Evolutionary conservation across 768 basidiomycete genomes (phyloP).

Genomic region (Kwoniella mangroviensis): DNA sequence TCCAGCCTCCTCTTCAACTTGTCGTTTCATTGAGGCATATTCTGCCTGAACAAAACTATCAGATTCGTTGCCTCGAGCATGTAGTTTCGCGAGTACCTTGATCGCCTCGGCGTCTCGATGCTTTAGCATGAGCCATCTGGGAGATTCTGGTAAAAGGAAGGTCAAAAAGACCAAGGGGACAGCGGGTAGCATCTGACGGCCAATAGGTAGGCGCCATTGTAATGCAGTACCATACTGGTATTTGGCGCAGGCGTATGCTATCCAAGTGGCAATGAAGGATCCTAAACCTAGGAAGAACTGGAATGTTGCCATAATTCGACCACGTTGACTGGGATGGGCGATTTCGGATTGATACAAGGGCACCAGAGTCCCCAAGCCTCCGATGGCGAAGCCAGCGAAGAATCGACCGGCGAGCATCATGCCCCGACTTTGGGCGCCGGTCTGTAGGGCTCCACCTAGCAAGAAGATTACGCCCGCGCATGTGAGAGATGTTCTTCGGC

Average conservation of each 20-base stretch:
- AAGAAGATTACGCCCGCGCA: constrained; percentile 29
- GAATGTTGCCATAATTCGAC: constrained; percentile 10
- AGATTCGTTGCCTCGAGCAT: constrained; percentile 62
- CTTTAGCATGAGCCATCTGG: constrained; percentile 65
- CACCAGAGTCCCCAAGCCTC: constrained; percentile 3
- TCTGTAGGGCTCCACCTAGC: constrained; percentile 36
- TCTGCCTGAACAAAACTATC: constrained; percentile 64
- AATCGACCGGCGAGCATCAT: constrained; percentile 42
- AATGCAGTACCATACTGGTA: constrained; percentile 55
- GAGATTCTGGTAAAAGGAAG: constrained; percentile 64
- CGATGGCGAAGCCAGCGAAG: constrained; percentile 59
- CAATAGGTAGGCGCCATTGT: constrained; percentile 62
- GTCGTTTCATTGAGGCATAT: constrained; percentile 59
- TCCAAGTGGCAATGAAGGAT: constrained; percentile 79
- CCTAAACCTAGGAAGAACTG: constrained; percentile 75
- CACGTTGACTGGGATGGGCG: constrained; percentile 14
- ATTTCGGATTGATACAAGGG: constrained; percentile 12
- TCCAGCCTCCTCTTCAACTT: constrained; percentile 56
- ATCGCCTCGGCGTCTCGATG: constrained; percentile 63
- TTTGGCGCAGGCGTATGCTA: constrained; percentile 76
- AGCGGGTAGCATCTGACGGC: constrained; percentile 59
- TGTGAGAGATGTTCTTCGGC: constrained; percentile 25
- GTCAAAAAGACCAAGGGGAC: constrained; percentile 64
- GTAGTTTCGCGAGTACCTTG: constrained; percentile 62
- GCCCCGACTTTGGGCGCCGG: constrained; percentile 27